Evolutionary conservation across 345 rosid genomes (phyloP).

Genomic region (Lumnitzera racemosa): DNA sequence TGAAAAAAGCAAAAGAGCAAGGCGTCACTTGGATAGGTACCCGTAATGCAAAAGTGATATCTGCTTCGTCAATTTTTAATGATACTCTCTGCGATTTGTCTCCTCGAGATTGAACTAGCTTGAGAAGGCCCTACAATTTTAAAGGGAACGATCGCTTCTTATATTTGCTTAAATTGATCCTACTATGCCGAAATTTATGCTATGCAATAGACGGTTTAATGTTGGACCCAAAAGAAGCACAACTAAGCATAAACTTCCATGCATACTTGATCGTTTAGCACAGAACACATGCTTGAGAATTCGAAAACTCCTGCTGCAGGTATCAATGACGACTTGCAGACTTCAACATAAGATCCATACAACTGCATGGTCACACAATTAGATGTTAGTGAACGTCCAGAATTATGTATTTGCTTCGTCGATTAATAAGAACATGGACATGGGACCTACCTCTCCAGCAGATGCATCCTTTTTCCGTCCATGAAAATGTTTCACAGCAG

Average conservation of each 20-base stretch:
- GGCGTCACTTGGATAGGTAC: slow-evolving; percentile 16
- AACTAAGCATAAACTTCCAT: background rate
- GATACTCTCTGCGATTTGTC: slow-evolving; percentile 66
- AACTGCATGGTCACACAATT: slow-evolving; percentile 39
- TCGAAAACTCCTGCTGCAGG: slow-evolving; percentile 67
- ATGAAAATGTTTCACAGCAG: slow-evolving; percentile 68
- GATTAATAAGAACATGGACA: background rate
- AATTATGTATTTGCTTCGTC: too few relatives aligned
- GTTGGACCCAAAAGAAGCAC: background rate
- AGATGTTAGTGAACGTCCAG: background rate
- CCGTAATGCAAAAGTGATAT: slow-evolving; percentile 81
- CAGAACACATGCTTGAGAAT: slow-evolving; percentile 65
- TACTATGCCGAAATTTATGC: too few relatives aligned
- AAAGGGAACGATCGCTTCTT: background rate
- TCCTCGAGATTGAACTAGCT: slow-evolving; percentile 63
- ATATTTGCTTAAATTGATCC: background rate
- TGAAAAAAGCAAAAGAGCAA: background rate
- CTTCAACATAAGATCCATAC: slow-evolving; percentile 51
- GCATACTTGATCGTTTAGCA: slow-evolving; percentile 77
- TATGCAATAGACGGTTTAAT: background rate
- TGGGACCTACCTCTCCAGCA: slow-evolving; percentile 52
- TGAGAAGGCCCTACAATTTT: slow-evolving; percentile 56
- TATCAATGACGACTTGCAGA: slow-evolving; percentile 63
- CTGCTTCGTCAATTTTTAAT: slow-evolving; percentile 64
- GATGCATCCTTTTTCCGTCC: slow-evolving; percentile 78